Base-by-base conservation (phyloP, 768 basidiomycete species). In the Termitomyces sp. region DNA sequence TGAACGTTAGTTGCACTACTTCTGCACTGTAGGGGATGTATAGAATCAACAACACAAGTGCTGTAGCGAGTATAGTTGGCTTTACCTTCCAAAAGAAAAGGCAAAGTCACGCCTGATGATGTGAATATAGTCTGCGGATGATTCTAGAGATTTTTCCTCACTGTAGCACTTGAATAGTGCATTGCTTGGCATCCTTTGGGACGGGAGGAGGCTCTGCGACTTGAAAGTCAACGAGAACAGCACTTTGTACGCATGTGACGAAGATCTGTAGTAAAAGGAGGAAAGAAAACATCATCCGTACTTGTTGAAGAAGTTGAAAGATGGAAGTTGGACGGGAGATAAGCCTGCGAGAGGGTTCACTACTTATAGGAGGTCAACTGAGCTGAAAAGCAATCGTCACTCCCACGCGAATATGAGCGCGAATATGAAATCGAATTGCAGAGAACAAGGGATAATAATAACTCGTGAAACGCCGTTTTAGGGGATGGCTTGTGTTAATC, bases 141-240 rank as follows among this genome's bases (percentile, higher is more conserved):
- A 60, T 45, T 3, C 33, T 54, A 28, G 3, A 30, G 14, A 6
- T 24, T 40, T 56, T 57, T 49, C 49, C 42, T 30, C 68, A 88
- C 86, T 85, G 75, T 14, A 91, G 67, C 51, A 90, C 76, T 70
- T 81, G 73, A 12, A 83, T 70, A 0, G 87, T 88, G 66, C 89
- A 90, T 63, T 82, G 76, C 62, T 81, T 78, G n/a, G 76, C 77
- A 65, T 80, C 71, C 50, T 69, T 66, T 9, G 90, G 87, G 14
- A 90, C 74, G 2, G 83, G 80, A 18, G 86, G 86, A 10, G 90
- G 88, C 60, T 90, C 81, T 8, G 84, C 77, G 55, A 90, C 87
- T 67, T 90, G 88, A 67, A 91, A 91, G 68, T 73, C 76, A 58
- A 75, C 73, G 5, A 90, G 68, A 72, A 83, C 75, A 73, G 76